phyloP scores from a whole-genome alignment of 2,329 filamentous ascomycete genomes.

The Eutypa lata region DNA sequence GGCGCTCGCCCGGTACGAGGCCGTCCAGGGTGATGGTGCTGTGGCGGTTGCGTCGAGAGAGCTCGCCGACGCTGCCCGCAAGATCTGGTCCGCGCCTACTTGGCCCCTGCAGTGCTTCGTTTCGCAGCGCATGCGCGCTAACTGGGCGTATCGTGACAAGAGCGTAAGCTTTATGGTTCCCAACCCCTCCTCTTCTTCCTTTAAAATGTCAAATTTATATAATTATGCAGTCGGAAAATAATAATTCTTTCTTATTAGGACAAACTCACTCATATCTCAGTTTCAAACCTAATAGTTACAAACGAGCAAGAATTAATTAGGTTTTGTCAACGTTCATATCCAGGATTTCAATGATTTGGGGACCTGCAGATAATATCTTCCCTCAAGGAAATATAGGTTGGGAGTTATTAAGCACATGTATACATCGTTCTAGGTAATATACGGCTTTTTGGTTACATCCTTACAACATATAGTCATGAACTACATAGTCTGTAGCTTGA shows the following conservation, averaged over 20 bases:
- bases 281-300: background rate
- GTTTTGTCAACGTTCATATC: too few relatives aligned
- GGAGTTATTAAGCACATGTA: too few relatives aligned
- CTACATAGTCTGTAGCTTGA: too few relatives aligned
- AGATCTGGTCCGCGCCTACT: background rate
- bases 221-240: too few relatives aligned
- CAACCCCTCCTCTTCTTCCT: background rate
- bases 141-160: background rate
- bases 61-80: background rate
- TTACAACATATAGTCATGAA: too few relatives aligned
- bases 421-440: too few relatives aligned
- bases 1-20: background rate
- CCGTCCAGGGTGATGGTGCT: background rate
- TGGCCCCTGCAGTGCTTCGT: background rate
- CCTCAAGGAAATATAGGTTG: too few relatives aligned
- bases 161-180: background rate
- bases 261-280: background rate
- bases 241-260: background rate
- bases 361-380: too few relatives aligned
- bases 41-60: background rate
- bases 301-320: too few relatives aligned
- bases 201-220: too few relatives aligned
- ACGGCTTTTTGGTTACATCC: too few relatives aligned
- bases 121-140: background rate
- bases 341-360: too few relatives aligned